Evolutionary conservation across 768 basidiomycete genomes (phyloP), one percentile per base, ranked within the genome.

Genomic region (Termitomyces sp.): DNA sequence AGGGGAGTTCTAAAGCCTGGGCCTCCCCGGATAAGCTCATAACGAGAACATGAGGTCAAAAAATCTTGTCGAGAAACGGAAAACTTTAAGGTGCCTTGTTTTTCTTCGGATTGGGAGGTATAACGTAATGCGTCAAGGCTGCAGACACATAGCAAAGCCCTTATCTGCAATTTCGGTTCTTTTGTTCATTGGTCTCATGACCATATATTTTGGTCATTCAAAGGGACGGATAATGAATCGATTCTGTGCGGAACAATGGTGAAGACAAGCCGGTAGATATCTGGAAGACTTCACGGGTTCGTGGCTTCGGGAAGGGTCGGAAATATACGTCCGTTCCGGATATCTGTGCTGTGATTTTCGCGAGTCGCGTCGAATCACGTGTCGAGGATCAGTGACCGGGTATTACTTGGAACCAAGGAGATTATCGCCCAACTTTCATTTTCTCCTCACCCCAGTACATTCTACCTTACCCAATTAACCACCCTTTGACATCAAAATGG

Each of bases 401-500:
- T 51, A 28, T 43, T 41, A 54, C 44, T 28, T 36, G 26, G 26
- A 40, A 63, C 30, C 44, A 30, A 28, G 24, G 24, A 26, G 18
- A 24, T 30, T 7, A 48, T 32, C 53, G 35, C 64, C 64, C 54
- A 62, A 59, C 62, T 52, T 52, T 22, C 32, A 20, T 32, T n/a
- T 28, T 54, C 52, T 40, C 50, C 45, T 52, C 58, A 46, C 48
- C 50, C 48, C 52, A n/a, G 54, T 38, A 33, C 57, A 60, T 56
- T 26, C 50, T 50, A 10, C 14, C 9, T 41, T 35, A 45, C 28
- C 26, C 49, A n/a, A 49, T 26, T 55, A 55, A 55, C 50, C 18
- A 45, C 30, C 41, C 16, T 38, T 40, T 10, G 26, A 54, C 53
- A 2, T 54, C 49, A 71, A 59, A 63, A 80, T 80, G 79, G 77